Evolutionary conservation across 1,284 basidiomycete species (phyloP).

Genomic region (Schizophyllum commune): DNA sequence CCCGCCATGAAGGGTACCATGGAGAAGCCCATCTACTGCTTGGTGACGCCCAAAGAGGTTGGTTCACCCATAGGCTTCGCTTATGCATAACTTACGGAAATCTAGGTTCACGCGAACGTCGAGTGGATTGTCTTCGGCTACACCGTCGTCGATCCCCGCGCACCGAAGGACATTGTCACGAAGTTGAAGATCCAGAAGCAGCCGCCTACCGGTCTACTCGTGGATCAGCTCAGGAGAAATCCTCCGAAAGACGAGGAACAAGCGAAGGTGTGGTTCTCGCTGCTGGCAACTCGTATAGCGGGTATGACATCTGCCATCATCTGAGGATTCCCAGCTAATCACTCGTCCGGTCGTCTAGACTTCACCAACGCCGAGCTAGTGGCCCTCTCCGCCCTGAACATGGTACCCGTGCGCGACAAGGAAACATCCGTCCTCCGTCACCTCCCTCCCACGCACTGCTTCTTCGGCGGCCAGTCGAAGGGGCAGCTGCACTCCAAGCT

Average conservation of each 20-base stretch:
- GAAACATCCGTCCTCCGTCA: constrained; percentile 30
- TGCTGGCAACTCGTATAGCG: constrained; percentile 68
- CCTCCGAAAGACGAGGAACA: constrained; percentile 52
- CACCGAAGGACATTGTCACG: constrained; percentile 47
- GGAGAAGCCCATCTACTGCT: constrained; percentile 19
- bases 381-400: constrained; percentile 39
- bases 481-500: constrained; percentile 64
- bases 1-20: constrained; percentile 58
- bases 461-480: constrained; percentile 46
- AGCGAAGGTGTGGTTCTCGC: constrained; percentile 70
- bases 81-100: background rate
- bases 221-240: constrained; percentile 53
- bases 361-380: constrained; percentile 40
- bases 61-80: constrained; percentile 6
- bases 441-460: constrained; percentile 62
- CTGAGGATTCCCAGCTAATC: background rate
- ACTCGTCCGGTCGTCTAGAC: constrained; percentile 34
- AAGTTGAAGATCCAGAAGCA: constrained; percentile 75
- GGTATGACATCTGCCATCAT: constrained; percentile 30
- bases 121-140: constrained; percentile 78
- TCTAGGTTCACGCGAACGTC: constrained; percentile 65
- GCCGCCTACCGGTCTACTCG: constrained; percentile 62
- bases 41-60: constrained; percentile 69
- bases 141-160: constrained; percentile 48
- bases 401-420: constrained; percentile 43